These are phyloP conservation scores for Ascochyta pisi DNA, from an alignment of 2,329 filamentous ascomycete species.

Conservation along the genomic window DNA sequence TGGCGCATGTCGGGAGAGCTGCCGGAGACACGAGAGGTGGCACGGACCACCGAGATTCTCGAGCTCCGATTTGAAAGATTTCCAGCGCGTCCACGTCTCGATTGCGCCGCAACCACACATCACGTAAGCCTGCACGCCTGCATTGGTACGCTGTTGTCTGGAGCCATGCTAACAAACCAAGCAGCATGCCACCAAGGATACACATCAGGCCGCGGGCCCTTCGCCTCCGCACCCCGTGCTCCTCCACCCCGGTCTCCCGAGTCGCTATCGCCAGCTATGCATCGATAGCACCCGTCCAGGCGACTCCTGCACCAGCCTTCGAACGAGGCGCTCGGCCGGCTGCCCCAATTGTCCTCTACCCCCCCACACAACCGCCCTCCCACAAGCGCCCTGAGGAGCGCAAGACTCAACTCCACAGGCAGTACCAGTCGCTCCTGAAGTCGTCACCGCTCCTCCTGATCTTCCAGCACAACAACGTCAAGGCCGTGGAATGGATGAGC, in stretches of 20 bases:
- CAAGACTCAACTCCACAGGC: constrained; percentile 86
- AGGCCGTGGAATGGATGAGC: constrained; percentile 75
- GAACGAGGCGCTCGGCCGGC: constrained; percentile 56
- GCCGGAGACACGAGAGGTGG: constrained; percentile 19
- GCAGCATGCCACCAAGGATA: constrained; percentile 50
- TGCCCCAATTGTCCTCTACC: constrained; percentile 58
- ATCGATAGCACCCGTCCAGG: constrained; percentile 57
- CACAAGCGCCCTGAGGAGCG: constrained; percentile 85
- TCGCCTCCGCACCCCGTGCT: constrained; percentile 34
- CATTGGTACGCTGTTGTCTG: neutral
- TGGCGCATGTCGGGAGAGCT: constrained; percentile 12
- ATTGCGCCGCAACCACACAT: constrained; percentile 35
- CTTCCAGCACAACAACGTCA: constrained; percentile 82
- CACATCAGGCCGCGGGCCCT: constrained; percentile 42
- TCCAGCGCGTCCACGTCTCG: constrained; percentile 27
- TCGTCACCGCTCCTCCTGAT: constrained; percentile 85
- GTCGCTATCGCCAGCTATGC: constrained; percentile 54
- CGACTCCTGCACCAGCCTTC: constrained; percentile 61
- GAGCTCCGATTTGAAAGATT: constrained; percentile 36
- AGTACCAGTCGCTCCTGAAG: constrained; percentile 87
- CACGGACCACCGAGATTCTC: constrained; percentile 34
- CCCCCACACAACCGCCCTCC: constrained; percentile 80
- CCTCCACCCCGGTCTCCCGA: constrained; percentile 38
- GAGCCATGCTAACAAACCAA: constrained; percentile 4
- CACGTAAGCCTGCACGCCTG: constrained; percentile 29